Percentiles rank a stretch among this genome's conserved stretches.
Evolutionary conservation across 306 rosid genomes (phyloP).

Genomic region (Cicer judaicum): DNA sequence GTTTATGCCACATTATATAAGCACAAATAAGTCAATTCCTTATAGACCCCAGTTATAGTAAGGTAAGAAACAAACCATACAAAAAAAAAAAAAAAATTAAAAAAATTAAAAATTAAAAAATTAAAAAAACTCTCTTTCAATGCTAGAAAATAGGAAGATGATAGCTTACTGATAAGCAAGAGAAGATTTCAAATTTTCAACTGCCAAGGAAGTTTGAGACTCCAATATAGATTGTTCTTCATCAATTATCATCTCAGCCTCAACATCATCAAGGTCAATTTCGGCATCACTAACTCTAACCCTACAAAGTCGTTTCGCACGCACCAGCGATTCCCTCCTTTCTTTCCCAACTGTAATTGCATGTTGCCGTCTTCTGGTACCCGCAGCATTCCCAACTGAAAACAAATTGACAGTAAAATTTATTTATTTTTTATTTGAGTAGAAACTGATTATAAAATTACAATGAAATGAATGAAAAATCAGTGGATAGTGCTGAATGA

Average conservation of each 20-base stretch:
- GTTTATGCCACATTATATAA: too few relatives aligned
- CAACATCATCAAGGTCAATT: slow-evolving; percentile 46
- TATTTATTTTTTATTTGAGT: neutral
- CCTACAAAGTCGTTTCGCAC: slow-evolving; percentile 86
- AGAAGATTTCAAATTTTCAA: slow-evolving; percentile 73
- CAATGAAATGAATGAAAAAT: slow-evolving; percentile 9
- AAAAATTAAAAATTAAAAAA: neutral
- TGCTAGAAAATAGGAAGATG: slow-evolving; percentile 18
- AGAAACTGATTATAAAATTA: neutral
- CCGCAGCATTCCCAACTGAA: slow-evolving; percentile 82
- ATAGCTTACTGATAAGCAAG: slow-evolving; percentile 69
- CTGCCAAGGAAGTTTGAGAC: slow-evolving; percentile 76
- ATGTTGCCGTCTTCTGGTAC: slow-evolving; percentile 67
- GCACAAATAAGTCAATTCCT: too few relatives aligned
- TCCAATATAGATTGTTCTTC: slow-evolving; percentile 84
- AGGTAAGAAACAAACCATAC: neutral
- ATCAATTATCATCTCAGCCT: slow-evolving; percentile 68
- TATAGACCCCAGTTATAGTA: neutral
- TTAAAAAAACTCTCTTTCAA: neutral
- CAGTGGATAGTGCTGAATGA: slow-evolving; percentile 18
- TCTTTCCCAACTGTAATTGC: slow-evolving; percentile 82
- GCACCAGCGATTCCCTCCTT: slow-evolving; percentile 78
- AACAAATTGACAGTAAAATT: slow-evolving; percentile 22
- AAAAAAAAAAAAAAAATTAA: neutral
- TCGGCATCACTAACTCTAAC: slow-evolving; percentile 57